These are phyloP conservation scores for Ophiognomonia clavigignenti-juglandacearum DNA, from an alignment of 2,329 filamentous ascomycete species.

Conservation along the genomic window DNA sequence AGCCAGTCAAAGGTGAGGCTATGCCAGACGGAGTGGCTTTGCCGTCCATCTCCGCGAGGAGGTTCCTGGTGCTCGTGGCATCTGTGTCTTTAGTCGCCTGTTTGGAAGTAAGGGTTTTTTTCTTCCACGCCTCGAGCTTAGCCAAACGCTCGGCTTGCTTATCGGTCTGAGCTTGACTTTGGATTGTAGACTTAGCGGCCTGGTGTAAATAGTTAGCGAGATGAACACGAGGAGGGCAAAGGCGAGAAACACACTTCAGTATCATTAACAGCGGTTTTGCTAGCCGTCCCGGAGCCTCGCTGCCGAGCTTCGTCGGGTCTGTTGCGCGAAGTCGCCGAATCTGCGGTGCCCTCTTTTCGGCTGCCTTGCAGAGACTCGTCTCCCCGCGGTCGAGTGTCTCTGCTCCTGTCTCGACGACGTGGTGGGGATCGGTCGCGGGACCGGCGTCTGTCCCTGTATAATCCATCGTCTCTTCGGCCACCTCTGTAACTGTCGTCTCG, in stretches of 20 bases:
- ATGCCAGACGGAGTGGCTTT: constrained; percentile 41
- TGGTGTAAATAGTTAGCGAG: constrained; percentile 31
- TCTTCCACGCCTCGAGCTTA: constrained; percentile 87
- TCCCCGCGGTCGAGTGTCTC: constrained; percentile 64
- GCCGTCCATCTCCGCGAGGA: constrained; percentile 69
- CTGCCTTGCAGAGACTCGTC: constrained; percentile 64
- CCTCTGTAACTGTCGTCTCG: constrained; percentile 57
- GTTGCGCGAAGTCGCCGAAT: constrained; percentile 57
- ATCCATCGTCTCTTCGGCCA: constrained; percentile 49
- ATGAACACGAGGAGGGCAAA: neutral
- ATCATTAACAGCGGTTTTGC: constrained; percentile 43
- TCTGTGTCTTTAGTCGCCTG: constrained; percentile 69
- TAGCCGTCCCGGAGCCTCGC: constrained; percentile 45
- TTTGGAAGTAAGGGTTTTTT: constrained; percentile 65
- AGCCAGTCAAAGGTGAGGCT: constrained; percentile 36
- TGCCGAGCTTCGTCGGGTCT: constrained; percentile 59
- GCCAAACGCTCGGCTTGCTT: constrained; percentile 77
- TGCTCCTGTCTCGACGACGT: constrained; percentile 54
- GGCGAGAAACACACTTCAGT: constrained; percentile 49
- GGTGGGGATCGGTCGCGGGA: constrained; percentile 59
- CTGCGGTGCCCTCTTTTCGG: constrained; percentile 66
- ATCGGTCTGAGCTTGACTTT: constrained; percentile 60
- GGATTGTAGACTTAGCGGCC: constrained; percentile 48
- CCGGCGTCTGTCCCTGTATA: constrained; percentile 55
- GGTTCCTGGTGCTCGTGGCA: constrained; percentile 60